Evolutionary conservation across 2,329 filamentous ascomycete genomes (phyloP).

Genomic region (Talaromyces sp.): DNA sequence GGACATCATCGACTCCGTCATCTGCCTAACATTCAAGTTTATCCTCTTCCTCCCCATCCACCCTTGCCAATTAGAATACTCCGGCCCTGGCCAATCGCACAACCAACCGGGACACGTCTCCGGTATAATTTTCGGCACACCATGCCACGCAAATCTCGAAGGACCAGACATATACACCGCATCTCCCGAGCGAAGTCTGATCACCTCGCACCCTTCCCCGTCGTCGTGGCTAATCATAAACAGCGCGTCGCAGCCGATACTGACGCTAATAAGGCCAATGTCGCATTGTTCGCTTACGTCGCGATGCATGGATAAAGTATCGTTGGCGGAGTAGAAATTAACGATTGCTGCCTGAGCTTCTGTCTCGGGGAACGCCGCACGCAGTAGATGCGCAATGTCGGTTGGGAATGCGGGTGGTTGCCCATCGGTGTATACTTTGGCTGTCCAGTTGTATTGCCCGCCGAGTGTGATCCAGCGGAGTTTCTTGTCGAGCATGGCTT

Average conservation of each 20-base stretch:
- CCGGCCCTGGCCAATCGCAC: conserved; percentile 64
- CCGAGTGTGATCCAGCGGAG: conserved; percentile 93
- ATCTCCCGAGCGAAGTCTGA: conserved; percentile 79
- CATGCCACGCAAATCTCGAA: conserved; percentile 90
- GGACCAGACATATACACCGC: conserved; percentile 82
- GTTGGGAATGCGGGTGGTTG: conserved; percentile 67
- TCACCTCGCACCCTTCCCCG: conserved; percentile 37
- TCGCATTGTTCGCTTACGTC: conserved; percentile 86
- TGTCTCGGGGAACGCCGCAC: conserved; percentile 70
- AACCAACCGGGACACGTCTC: conserved; percentile 75
- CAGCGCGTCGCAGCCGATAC: conserved; percentile 82
- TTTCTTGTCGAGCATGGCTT: conserved; percentile 71
- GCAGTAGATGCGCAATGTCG: conserved; percentile 68
- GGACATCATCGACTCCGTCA: conserved; percentile 1
- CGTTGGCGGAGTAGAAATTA: conserved; percentile 86
- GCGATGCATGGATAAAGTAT: conserved; percentile 87
- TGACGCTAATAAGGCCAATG: conserved; percentile 76
- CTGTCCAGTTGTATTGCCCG: conserved; percentile 95
- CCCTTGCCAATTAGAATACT: conserved; percentile 68
- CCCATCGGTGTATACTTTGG: conserved; percentile 72
- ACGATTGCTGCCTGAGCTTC: conserved; percentile 85
- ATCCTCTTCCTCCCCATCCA: conserved; percentile 89
- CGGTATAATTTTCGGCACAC: conserved; percentile 79
- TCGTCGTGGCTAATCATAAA: conserved; percentile 75
- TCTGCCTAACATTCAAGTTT: conserved; percentile 76